Percentiles rank a stretch among this genome's conserved stretches.
phyloP scores from a whole-genome alignment of 31 red algal genomes.

The Odonthalia washingtoniensis region DNA sequence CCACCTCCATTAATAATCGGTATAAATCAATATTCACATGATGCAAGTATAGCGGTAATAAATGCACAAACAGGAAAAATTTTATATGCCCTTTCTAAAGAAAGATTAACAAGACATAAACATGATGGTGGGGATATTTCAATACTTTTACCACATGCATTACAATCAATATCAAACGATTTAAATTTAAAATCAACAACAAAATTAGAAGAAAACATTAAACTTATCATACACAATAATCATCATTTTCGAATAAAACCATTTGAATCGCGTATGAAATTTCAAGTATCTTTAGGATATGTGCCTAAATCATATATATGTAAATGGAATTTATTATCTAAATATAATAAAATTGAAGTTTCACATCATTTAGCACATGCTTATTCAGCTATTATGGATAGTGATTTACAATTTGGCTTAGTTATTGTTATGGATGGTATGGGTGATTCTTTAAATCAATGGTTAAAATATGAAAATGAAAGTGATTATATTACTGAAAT shows the following conservation, averaged over 20 bases:
- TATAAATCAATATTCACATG: conserved; percentile 91
- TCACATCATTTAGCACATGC: conserved; percentile 93
- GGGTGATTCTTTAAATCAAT: conserved; percentile 79
- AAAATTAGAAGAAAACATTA: conserved; percentile 31
- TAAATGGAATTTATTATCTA: conserved; percentile 64
- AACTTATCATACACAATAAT: conserved; percentile 82
- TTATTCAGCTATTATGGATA: conserved; percentile 52
- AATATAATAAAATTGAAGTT: conserved; percentile 68
- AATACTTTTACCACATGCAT: conserved; percentile 57
- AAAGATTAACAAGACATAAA: conserved; percentile 88
- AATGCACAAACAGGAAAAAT: conserved; percentile 63
- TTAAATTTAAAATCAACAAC: conserved; percentile 1
- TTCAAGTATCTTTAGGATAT: conserved; percentile 62
- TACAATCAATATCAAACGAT: conserved; percentile 32
- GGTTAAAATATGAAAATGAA: conserved; percentile 21
- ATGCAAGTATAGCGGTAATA: conserved; percentile 75
- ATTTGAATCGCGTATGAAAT: conserved; percentile 76
- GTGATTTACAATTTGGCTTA: conserved; percentile 44
- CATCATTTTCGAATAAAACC: conserved; percentile 81
- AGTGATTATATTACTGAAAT: conserved; percentile 17
- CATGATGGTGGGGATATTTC: conserved; percentile 83
- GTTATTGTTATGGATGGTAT: conserved; percentile 97
- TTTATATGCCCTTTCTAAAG: conserved; percentile 79
- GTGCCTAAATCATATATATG: conserved; percentile 43
- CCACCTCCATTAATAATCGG: conserved; percentile 72